Evolutionary conservation across 805 yeast genomes (phyloP), one percentile per base, ranked within the genome.

Genomic region (Nakazawaea pomicola): DNA sequence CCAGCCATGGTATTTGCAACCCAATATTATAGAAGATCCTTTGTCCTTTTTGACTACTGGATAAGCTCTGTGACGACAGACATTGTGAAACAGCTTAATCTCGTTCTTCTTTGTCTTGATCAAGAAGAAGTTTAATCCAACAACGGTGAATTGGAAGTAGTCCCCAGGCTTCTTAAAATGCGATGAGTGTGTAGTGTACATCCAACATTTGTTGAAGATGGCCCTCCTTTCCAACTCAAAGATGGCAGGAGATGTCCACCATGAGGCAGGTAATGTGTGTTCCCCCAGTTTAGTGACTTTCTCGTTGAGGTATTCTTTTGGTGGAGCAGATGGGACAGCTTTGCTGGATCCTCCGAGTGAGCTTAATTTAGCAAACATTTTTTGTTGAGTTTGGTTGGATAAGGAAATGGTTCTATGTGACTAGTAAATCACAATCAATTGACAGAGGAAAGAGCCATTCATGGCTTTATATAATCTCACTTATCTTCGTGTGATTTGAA

Each of bases 1-100:
- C 83, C 83, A 77, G 18, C 83, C 83, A 49, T 77, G 83, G 55
- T 77, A 77, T 49, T 74, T 70, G 57, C 83, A 77, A 31, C 81
- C 81, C 25, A 77, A 58, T 30, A 77, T 67, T 14, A 64, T 66
- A 2, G 81, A 68, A n/a, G 79, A 73, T 20, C 83, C 83, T 48
- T 70, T 61, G 27, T 75, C 75, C 52, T 77, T 77, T 55, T 73
- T 67, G 20, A 77, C 72, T 31, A 77, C 78, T 1, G 83, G 83
- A 49, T 69, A 77, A 6, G 82, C 83, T 54, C 83, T 65, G 59
- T 77, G 83, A 50, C 83, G 78, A 52, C 83, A 77, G 28, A 77
- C 74, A 50, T 77, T 77, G 56, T 77, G 83, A 62, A 77, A 77
- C 12, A 80, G 82, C 54, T 73, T 74, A 52, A 76, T 61, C 24